Evolutionary conservation across 179 eudicot genomes (phyloP).

Genomic region (Spergularia azorica): DNA sequence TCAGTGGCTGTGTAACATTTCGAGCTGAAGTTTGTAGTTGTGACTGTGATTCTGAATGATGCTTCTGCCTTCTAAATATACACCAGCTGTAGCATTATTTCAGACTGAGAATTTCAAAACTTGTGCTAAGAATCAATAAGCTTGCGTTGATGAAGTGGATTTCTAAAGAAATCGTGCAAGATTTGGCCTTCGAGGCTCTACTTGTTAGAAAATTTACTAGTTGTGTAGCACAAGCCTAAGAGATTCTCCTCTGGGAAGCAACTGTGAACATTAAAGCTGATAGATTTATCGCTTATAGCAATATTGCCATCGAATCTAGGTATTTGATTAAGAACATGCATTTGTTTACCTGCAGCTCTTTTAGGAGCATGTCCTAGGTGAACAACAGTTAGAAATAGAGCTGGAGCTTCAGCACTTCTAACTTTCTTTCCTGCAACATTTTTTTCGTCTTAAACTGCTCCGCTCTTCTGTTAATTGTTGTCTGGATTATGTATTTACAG

Average conservation of each 20-base stretch:
- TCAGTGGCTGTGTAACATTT: not conserved
- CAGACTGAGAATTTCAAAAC: too few relatives aligned
- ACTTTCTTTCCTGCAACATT: not conserved
- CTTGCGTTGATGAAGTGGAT: not conserved
- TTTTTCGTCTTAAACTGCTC: not conserved
- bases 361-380: not conserved
- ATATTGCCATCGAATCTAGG: not conserved
- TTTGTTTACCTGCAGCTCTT: not conserved
- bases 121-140: not conserved
- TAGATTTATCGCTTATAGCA: not conserved
- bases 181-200: not conserved
- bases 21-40: not conserved
- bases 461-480: not conserved
- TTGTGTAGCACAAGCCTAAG: not conserved
- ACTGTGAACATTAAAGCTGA: too few relatives aligned
- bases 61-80: too few relatives aligned
- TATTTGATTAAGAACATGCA: not conserved
- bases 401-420: not conserved
- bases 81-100: too few relatives aligned
- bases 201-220: not conserved
- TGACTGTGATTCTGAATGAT: not conserved
- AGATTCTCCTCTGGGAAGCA: too few relatives aligned
- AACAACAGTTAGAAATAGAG: not conserved
- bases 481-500: conserved; percentile 38
- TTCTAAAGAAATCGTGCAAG: not conserved